phyloP scores from a whole-genome alignment of 345 rosid species.

The Gossypium arboreum region DNA sequence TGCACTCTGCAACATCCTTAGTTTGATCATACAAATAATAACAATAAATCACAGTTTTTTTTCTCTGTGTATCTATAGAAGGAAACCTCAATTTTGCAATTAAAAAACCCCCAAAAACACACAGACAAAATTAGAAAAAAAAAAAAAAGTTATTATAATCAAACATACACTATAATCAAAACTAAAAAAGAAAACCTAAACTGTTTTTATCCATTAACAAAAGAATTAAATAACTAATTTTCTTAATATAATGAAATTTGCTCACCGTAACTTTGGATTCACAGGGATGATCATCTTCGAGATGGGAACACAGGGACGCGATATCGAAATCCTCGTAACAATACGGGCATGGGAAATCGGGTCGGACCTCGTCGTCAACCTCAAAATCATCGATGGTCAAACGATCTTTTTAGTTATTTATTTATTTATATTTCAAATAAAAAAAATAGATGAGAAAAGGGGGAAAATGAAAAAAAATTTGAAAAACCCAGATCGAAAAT shows the following conservation, averaged over 20 bases:
- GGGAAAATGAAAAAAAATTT: neutral
- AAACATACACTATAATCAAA: neutral
- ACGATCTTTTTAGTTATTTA: conserved; percentile 34
- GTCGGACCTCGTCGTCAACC: conserved; percentile 51
- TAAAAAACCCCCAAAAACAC: neutral
- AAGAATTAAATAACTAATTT: no score
- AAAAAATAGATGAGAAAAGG: neutral
- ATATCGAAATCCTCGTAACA: conserved; percentile 61
- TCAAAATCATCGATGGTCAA: conserved; percentile 53
- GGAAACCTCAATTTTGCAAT: neutral
- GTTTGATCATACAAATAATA: neutral
- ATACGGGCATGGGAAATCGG: conserved; percentile 55
- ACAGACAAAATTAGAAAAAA: neutral
- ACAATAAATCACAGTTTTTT: neutral
- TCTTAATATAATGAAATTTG: neutral
- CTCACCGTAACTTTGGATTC: conserved; percentile 49
- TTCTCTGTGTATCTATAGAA: neutral
- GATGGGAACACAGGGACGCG: conserved; percentile 53
- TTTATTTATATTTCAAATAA: neutral
- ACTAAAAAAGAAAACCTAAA: no score
- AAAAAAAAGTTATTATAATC: neutral
- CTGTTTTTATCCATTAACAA: no score
- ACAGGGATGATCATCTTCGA: conserved; percentile 59
- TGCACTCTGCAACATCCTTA: neutral
- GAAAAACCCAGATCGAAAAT: neutral